Base-by-base conservation (phyloP, 148 eudicot species). In the Limonium bicolor region DNA sequence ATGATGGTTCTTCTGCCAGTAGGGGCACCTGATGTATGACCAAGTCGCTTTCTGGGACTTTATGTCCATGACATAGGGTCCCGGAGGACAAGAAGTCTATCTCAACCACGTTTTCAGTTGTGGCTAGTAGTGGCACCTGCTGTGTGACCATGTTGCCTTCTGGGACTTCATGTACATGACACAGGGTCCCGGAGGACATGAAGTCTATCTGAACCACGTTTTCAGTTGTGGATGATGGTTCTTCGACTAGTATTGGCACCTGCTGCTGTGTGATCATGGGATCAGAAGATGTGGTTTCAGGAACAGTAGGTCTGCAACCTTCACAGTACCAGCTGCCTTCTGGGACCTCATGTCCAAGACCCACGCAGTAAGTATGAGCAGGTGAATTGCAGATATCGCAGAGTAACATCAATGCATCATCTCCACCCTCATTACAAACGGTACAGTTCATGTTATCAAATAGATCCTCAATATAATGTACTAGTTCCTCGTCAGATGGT, bases 241-340 rank as follows among this genome's bases (percentile, higher is more conserved):
- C 71, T 74, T 35, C 54, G 65, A 50, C 56, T 69, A 25, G 67
- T n/a, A n/a, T n/a, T n/a, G n/a, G n/a, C n/a, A n/a, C n/a, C n/a
- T n/a, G n/a, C n/a, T n/a, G n/a, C 59, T 3, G 56, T 63, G 27
- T 50, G 60, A 58, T 56, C 60, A 28, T 60, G 69, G 60, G 36
- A 59, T 81, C 78, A 37, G 76, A 51, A 59, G 65, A 50, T 27
- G 74, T 55, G 29, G 69, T 60, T 37, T 53, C 84, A 28, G 67
- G 64, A 52, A 69, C 84, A 56, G 81, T 58, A 35, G 93, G 94
- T 64, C 94, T 62, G 50, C 99, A 90, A 60, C 85, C 88, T 40
- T 85, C 93, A 58, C 99, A 90, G 60, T 85, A 90, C 99, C 99
- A 90, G 43, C 78, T 85, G 39, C 95, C 95, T 51, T 70, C 93